phyloP scores from a whole-genome alignment of 1,284 basidiomycete species.

The Anthracocystis panici-leucophaei region DNA sequence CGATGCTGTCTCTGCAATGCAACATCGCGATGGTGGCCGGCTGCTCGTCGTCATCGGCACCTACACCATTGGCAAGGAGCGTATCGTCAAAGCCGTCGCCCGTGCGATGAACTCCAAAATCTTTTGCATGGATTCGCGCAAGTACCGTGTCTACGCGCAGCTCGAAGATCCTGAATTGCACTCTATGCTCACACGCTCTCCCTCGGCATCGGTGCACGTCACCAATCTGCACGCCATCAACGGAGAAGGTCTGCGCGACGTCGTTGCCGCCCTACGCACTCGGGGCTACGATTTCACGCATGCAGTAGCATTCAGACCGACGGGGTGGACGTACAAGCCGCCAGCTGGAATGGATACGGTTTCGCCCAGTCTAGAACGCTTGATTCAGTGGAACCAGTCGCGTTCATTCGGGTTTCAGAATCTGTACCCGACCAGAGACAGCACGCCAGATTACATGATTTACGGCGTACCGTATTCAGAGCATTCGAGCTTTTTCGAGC shows the following conservation, averaged over 20 bases:
- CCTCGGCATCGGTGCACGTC: conserved; percentile 84
- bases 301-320: conserved; percentile 87
- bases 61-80: conserved; percentile 96
- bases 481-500: conserved; percentile 79
- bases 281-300: conserved; percentile 81
- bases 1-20: conserved; percentile 18
- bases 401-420: conserved; percentile 78
- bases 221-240: conserved; percentile 83
- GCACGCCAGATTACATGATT: conserved; percentile 78
- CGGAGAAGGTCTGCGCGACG: conserved; percentile 81
- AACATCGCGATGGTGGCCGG: conserved; percentile 58
- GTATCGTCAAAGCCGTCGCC: conserved; percentile 93
- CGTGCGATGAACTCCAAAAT: conserved; percentile 84
- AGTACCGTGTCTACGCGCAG: conserved; percentile 62
- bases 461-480: conserved; percentile 92
- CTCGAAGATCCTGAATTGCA: conserved; percentile 77
- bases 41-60: conserved; percentile 89
- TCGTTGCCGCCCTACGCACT: conserved; percentile 75
- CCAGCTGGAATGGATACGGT: conserved; percentile 76
- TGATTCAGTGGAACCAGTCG: conserved; percentile 77
- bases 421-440: conserved; percentile 80
- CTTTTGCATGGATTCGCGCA: conserved; percentile 80
- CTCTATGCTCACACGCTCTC: conserved; percentile 81
- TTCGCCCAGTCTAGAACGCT: conserved; percentile 37
- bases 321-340: conserved; percentile 88